Conservation (phyloP, 2,329 filamentous ascomycete species). For the Paraphoma sp. region DNA sequence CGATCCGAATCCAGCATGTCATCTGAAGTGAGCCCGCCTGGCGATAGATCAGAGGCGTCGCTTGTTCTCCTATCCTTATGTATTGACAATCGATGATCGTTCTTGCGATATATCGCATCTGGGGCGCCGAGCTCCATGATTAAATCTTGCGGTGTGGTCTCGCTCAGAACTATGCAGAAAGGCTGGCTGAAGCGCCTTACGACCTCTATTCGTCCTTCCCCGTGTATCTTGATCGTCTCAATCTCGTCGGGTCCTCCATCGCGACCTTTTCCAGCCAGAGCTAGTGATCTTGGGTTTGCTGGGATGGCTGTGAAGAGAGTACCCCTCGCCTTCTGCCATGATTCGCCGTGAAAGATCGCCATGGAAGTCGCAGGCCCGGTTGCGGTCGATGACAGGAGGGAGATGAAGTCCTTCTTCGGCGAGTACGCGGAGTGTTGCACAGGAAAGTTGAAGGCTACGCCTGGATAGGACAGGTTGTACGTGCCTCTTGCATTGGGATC, state of each 20-base stretch:
- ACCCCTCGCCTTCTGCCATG: slow-evolving; percentile 83
- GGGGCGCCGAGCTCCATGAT: slow-evolving; percentile 90
- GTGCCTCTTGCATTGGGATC: slow-evolving; percentile 66
- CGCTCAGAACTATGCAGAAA: slow-evolving; percentile 77
- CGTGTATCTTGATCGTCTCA: slow-evolving; percentile 78
- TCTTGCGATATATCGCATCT: slow-evolving; percentile 91
- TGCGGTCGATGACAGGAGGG: slow-evolving; percentile 78
- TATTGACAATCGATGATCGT: slow-evolving; percentile 86
- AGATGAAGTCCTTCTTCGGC: slow-evolving; percentile 79
- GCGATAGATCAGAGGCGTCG: slow-evolving; percentile 44
- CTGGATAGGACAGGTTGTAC: slow-evolving; percentile 93
- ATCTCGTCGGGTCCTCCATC: slow-evolving; percentile 89
- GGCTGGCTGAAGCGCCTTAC: slow-evolving; percentile 71
- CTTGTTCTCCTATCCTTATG: slow-evolving; percentile 59
- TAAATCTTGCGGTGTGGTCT: slow-evolving; percentile 91
- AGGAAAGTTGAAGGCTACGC: slow-evolving; percentile 90
- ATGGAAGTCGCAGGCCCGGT: slow-evolving; percentile 81
- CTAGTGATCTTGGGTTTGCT: slow-evolving; percentile 74
- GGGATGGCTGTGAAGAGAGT: slow-evolving; percentile 78
- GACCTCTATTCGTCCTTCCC: slow-evolving; percentile 79
- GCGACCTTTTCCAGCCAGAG: slow-evolving; percentile 70
- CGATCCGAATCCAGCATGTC: slow-evolving; percentile 41
- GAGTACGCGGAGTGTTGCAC: slow-evolving; percentile 78
- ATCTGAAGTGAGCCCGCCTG: slow-evolving; percentile 34
- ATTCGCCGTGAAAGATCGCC: slow-evolving; percentile 88